Base-by-base conservation (phyloP, 2,329 filamentous ascomycete genomes). In the Nigrospora osmanthi region DNA sequence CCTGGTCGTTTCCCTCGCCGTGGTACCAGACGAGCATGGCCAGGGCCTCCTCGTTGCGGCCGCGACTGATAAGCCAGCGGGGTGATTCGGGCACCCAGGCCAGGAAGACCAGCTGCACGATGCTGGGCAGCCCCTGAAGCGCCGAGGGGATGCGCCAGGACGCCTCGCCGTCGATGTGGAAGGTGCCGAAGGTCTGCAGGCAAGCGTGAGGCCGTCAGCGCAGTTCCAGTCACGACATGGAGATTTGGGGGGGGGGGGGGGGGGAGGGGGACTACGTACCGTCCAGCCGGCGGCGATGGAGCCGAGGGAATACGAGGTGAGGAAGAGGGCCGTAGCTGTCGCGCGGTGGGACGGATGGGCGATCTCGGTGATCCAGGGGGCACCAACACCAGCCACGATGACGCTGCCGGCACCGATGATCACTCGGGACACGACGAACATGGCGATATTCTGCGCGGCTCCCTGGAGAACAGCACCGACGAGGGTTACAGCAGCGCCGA, bases 371-470 rank as follows among this genome's bases (percentile, higher is more conserved):
- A 60, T 54, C 3, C 59, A 48, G 7, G 58, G 37, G 10, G 57
- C 55, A 1, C 54, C 49, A 4, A 54, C 51, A 2, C 52, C 53
- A 28, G 54, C 53, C 14, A 54, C 52, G 9, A 59, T 23, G 19
- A 23, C 19, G 19, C 19, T 23, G 3, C 73, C 74, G 33, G 74
- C 62, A 0, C 73, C 73, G 2, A 77, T 55, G 5, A 76, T 58
- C 16, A 76, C 65, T 13, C 75, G 63, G 0, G 61, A 64, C 12
- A 69, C 48, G 28, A 72, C 65, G 52, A 76, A 76, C 72, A 75
- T 76, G 45, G 66, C 69, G 6, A 73, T 68, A 44, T 75, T 68
- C 49, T 76, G 71, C 0, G 73, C 66, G 0, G 71, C 68, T 0
- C 67, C 64, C 53, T 75, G 73, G 12, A 75, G 54, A 11, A 72